These are phyloP conservation scores for Leishmania mexicana DNA, from an alignment of 208 protist genomes.

Conservation along the genomic window DNA sequence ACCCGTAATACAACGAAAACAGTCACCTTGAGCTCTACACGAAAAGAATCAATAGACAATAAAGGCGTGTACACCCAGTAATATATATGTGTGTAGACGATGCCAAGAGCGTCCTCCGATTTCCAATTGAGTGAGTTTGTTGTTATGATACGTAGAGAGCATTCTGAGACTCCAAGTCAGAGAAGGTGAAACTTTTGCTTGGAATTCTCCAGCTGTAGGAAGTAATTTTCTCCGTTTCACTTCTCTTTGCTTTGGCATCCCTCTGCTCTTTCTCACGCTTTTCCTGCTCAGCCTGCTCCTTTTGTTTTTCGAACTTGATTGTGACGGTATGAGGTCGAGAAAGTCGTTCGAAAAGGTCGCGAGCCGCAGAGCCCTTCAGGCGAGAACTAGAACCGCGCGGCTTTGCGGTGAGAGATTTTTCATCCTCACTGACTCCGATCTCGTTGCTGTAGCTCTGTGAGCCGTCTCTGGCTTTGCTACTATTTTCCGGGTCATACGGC, in stretches of 20 bases:
- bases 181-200: constrained; percentile 42
- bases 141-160: constrained; percentile 18
- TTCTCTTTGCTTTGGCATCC: constrained; percentile 18
- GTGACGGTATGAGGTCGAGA: constrained; percentile 41
- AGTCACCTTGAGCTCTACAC: not conserved
- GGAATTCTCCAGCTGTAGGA: constrained; percentile 45
- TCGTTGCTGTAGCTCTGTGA: not conserved
- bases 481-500: constrained; percentile 13
- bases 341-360: constrained; percentile 58
- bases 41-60: not conserved
- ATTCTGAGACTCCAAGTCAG: constrained; percentile 64
- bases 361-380: constrained; percentile 23
- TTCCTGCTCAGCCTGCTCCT: constrained; percentile 31
- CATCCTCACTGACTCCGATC: not conserved
- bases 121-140: not conserved
- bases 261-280: constrained; percentile 31
- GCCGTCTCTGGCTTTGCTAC: not conserved
- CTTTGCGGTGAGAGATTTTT: constrained; percentile 7
- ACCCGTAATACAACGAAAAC: not conserved
- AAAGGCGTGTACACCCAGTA: not conserved
- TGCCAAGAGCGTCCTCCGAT: not conserved
- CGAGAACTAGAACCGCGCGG: not conserved
- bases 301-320: constrained; percentile 42
- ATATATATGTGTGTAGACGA: not conserved
- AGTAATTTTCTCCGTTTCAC: constrained; percentile 39